These are phyloP conservation scores for Fraxinus greggii DNA, from an alignment of 305 asterid genomes.

Conservation along the genomic window DNA sequence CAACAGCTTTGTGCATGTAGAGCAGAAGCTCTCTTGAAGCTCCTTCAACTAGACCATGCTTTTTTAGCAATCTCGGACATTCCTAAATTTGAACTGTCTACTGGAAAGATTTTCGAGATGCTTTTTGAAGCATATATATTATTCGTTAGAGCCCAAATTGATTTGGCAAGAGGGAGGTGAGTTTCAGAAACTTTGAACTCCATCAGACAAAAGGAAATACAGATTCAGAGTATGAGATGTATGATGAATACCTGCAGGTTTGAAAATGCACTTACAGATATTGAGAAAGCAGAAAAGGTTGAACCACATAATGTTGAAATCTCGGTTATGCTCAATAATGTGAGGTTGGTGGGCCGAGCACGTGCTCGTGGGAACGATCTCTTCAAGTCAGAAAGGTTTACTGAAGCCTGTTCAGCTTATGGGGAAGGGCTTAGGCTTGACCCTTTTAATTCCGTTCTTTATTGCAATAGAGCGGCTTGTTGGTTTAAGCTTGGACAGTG, in stretches of 20 bases:
- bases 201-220: not conserved
- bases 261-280: constrained; percentile 55
- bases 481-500: constrained; percentile 82
- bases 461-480: constrained; percentile 95
- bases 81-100: constrained; percentile 34
- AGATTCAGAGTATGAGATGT: constrained; percentile 14
- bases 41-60: constrained; percentile 68
- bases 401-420: constrained; percentile 88
- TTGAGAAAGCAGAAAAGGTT: constrained; percentile 59
- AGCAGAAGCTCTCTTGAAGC: constrained; percentile 88
- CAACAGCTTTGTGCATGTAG: constrained; percentile 78
- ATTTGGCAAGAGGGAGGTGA: constrained; percentile 83
- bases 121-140: constrained; percentile 55
- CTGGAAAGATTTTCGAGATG: constrained; percentile 60
- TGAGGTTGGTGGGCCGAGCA: constrained; percentile 61
- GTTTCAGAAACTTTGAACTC: constrained; percentile 18
- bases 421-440: constrained; percentile 79
- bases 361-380: constrained; percentile 87
- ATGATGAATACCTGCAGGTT: constrained; percentile 48
- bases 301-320: constrained; percentile 68
- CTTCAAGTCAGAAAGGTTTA: constrained; percentile 74
- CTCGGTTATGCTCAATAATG: constrained; percentile 45
- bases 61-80: constrained; percentile 39
- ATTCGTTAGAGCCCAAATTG: constrained; percentile 63
- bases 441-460: constrained; percentile 74